Base-by-base conservation (phyloP, 1,284 basidiomycete species). In the Puccinia novopanici region DNA sequence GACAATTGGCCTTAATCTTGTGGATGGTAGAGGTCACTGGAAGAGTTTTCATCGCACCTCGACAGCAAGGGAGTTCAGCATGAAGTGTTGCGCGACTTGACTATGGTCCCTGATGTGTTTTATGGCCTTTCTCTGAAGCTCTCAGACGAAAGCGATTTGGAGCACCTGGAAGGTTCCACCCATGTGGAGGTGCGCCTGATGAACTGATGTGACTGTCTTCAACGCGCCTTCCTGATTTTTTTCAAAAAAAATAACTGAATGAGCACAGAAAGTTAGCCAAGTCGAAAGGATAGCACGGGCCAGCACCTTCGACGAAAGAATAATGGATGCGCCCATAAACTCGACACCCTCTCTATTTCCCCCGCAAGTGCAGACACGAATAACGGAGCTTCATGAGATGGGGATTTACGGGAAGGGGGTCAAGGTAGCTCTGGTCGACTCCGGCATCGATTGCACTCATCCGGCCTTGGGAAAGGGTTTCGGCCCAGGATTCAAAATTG, bases 401-500 rank as follows among this genome's bases (percentile, higher is more conserved):
- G 70, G 78, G 10, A 40, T 80, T 0, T 74, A 48, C 61, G 71
- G 78, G 1, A 17, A 63, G 9, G 77, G 77, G 4, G 45, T 80
- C 2, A 80, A 73, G 48, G 42, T 80, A 8, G 68, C 77, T 17
- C 10, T 80, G 19, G 40, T 88, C 61, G 87, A 88, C 82, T 40
- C 30, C n/a, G 85, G 85, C 34, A 86, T 89, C 76, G 90, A 90
- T 83, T 90, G 89, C 84, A 90, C 88, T 3, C 89, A 91, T 83
- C 90, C 90, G 13, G 86, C 87, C 17, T 89, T 92, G 74, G 91
- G 90, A 50, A 89, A 89, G 12, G 90, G 88, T 40, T 89, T 91
- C 82, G 91, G 90, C 10, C 85, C 88, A 2, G 89, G 89, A n/a
- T 87, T 88, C 85, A 91, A 91, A 84, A 86, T 91, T 80, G 87